phyloP scores from a whole-genome alignment of 176 grass and related monocot species.

The Aegilops speltoides region DNA sequence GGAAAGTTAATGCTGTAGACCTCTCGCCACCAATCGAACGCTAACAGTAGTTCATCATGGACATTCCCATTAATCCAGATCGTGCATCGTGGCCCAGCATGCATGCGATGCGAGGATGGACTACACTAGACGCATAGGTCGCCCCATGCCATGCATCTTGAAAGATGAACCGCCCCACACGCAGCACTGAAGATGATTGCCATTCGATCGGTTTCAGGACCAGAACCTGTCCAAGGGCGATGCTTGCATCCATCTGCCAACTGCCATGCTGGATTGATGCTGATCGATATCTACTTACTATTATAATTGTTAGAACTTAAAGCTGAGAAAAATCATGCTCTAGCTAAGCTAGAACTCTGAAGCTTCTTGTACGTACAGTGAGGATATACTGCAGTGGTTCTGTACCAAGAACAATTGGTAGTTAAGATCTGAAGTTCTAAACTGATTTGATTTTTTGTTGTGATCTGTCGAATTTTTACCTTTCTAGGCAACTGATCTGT shows the following conservation, averaged over 20 bases:
- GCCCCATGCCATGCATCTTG: slow-evolving; percentile 29
- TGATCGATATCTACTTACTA: not conserved
- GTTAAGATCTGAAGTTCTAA: too few relatives aligned
- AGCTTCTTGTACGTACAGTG: too few relatives aligned
- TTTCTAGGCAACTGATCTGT: not conserved
- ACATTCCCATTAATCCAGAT: slow-evolving; percentile 11
- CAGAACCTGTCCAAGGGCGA: slow-evolving; percentile 28
- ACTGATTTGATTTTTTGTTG: not conserved
- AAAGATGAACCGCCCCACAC: slow-evolving; percentile 32
- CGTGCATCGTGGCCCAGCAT: slow-evolving; percentile 27
- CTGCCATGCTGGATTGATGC: not conserved
- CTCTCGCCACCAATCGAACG: not conserved
- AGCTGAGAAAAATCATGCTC: not conserved
- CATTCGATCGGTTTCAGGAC: slow-evolving; percentile 24
- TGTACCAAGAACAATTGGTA: too few relatives aligned
- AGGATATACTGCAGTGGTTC: too few relatives aligned
- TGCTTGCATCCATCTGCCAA: slow-evolving; percentile 16
- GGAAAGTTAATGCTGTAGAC: not conserved
- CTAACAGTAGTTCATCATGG: not conserved
- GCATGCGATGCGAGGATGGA: slow-evolving; percentile 3
- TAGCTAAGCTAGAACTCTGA: not conserved
- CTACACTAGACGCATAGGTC: slow-evolving; percentile 14
- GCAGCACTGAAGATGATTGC: not conserved
- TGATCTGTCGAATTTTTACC: not conserved
- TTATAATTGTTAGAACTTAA: not conserved